These are phyloP conservation scores for Nitzschia palea DNA, from an alignment of 108 stramenopile species.

Conservation along the genomic window DNA sequence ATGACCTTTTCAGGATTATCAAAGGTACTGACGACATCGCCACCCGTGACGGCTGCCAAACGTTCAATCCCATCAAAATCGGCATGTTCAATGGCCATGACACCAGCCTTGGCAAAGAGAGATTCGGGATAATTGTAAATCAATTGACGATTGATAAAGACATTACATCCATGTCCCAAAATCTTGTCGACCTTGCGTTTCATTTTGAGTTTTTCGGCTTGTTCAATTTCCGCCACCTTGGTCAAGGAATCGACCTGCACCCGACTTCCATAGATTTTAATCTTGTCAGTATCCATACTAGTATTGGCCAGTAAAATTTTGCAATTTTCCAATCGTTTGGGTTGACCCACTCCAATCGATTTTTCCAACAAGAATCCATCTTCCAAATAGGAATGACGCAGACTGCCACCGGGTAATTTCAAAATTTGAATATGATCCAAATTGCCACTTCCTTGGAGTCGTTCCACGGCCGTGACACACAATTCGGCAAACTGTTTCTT, in stretches of 20 bases:
- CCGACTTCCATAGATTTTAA: constrained; percentile 99
- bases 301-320: constrained; percentile 99
- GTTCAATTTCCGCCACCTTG: constrained; percentile 99
- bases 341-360: constrained; percentile 96
- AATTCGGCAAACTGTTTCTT: constrained; percentile 97
- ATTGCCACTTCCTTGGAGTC: constrained; percentile 90
- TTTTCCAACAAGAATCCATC: constrained; percentile 98
- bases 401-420: constrained; percentile 94
- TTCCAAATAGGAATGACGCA: constrained; percentile 96
- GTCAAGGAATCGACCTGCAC: constrained; percentile 94
- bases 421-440: constrained; percentile 97
- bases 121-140: constrained; percentile 99
- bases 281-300: constrained; percentile 99
- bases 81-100: constrained; percentile 99
- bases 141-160: constrained; percentile 99
- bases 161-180: constrained; percentile 95
- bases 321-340: constrained; percentile 93
- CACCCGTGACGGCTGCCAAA: constrained; percentile 94
- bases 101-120: constrained; percentile 93
- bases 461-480: constrained; percentile 96
- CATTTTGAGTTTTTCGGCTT: constrained; percentile 99
- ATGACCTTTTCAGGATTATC: constrained; percentile 96
- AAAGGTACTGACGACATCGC: constrained; percentile 97
- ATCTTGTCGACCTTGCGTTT: constrained; percentile 96
- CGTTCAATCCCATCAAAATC: constrained; percentile 99